A percentile compares a stretch with the other conserved stretches of the same genome.
phyloP scores from a whole-genome alignment of 352 stramenopile species.

The Detonula confervacea region DNA sequence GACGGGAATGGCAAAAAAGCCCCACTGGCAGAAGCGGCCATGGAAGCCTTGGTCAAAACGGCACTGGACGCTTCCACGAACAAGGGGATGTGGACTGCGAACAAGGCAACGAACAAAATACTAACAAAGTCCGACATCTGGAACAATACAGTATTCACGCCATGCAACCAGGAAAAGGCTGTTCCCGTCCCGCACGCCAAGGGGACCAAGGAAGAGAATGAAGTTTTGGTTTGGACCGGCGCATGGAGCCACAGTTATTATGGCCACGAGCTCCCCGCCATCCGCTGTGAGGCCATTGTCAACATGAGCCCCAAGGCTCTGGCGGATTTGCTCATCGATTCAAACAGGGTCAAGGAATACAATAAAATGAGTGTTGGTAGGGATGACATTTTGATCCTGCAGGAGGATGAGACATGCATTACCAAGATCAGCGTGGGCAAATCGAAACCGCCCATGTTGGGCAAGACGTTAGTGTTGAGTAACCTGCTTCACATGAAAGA shows the following conservation, averaged over 20 bases:
- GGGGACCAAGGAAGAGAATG: conserved; percentile 46
- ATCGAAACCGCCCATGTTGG: conserved; percentile 71
- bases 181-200: conserved; percentile 30
- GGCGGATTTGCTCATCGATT: conserved; percentile 79
- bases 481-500: conserved; percentile 72
- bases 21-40: conserved; percentile 38
- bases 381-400: conserved; percentile 66
- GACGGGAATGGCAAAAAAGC: conserved; percentile 49
- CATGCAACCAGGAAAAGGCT: conserved; percentile 14
- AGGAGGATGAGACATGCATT: conserved; percentile 57
- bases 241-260: conserved; percentile 68
- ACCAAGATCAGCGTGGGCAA: conserved; percentile 73
- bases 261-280: conserved; percentile 72
- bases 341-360: conserved; percentile 77
- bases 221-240: conserved; percentile 75
- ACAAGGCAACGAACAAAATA: conserved; percentile 39
- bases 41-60: conserved; percentile 41
- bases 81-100: conserved; percentile 52
- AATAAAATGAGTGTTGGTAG: conserved; percentile 84
- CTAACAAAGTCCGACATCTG: conserved; percentile 42
- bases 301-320: conserved; percentile 63
- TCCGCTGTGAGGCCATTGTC: conserved; percentile 68
- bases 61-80: conserved; percentile 48
- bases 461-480: conserved; percentile 67
- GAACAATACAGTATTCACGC: conserved; percentile 40